Base-by-base conservation (phyloP, 2,329 filamentous ascomycete species). In the Cadophora luteo-olivacea region DNA sequence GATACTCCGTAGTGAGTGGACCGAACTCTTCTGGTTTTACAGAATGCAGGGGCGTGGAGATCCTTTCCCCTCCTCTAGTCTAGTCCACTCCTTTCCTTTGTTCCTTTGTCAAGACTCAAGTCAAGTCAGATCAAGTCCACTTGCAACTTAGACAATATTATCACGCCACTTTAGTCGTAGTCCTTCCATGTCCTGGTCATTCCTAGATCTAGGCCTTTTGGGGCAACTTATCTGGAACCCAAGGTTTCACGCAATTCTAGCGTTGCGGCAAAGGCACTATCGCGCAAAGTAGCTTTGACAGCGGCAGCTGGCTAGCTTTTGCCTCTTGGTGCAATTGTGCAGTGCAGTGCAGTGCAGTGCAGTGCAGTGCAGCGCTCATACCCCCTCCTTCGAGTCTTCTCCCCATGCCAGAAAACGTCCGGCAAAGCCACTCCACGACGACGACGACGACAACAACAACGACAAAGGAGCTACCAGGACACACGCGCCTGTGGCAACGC, bases 201-300 rank as follows among this genome's bases (percentile, higher is more conserved):
- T 9, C 45, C 19, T 22, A n/a, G 33, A 19, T 25, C 36, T 60
- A 60, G 55, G 33, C 55, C 55, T 45, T 1, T 60, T 60, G 16
- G 55, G 36, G 55, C n/a, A 60, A 22, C 11, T 60, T 41, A 25
- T 60, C 36, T n/a, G 9, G n/a, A 60, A 24, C 54, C 22, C 33
- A 60, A 60, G 55, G 55, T 60, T 45, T 60, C 55, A 60, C 55
- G n/a, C 29, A 38, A 25, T 6, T 60, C 55, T 60, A 60, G 55
- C 36, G 55, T 22, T 60, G 33, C 55, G 55, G 55, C 61, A 36
- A 55, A 64, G 61, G 33, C 51, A 63, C 65, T 58, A 63, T 67
- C 45, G 61, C 61, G 33, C 41, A 51, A 55, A 58, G 55, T 25
- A 55, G 61, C 64, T 64, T 66, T 70, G 69, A 70, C 69, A 69